Base-by-base conservation (phyloP, 306 rosid genomes). In the Dalbergia oliveri region DNA sequence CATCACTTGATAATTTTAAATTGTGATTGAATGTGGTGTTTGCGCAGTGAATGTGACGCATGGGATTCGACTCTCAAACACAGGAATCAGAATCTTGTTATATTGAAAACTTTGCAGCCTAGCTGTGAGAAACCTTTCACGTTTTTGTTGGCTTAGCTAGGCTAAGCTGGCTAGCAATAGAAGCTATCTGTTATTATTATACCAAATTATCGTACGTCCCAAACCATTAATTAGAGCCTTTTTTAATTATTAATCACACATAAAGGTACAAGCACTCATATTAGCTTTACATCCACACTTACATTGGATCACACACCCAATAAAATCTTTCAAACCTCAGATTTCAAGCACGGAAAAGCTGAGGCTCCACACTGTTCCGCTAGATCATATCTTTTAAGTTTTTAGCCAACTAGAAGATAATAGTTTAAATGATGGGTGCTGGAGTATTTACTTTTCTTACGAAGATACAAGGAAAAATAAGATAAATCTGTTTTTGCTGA, bases 1-100 rank as follows among this genome's bases (percentile, higher is more conserved):
- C 53, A 47, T 10, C 53, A 47, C 13, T 47, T 39, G 56, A 31
- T 61, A 9, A 61, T 43, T 61, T 75, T 44, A 21, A 54, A 65
- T 65, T 58, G 76, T 58, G 59, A 26, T 6, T 54, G 19, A 66
- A 41, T 21, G 23, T 11, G 14, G 35, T 9, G 33, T 1, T 13
- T 5, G 47, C 16, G 51, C 14, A 58, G 56, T 56, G 51, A 69
- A 23, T 76, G 77, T 76, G 77, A 85, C 72, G 26, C 81, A 64
- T 81, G 69, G 63, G 82, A 69, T 77, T 77, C 85, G 70, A 72
- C 78, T 72, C 76, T 60, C 76, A 23, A 54, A 77, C 58, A 60
- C 72, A 16, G 66, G 79, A 81, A 75, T 80, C 82, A 75, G 79
- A 80, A 84, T 75, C 75, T 75, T 35, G 79, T 80, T 71, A 14